Evolutionary conservation across 2,329 filamentous ascomycete species (phyloP).

Genomic region (Tympanopsis confertula): DNA sequence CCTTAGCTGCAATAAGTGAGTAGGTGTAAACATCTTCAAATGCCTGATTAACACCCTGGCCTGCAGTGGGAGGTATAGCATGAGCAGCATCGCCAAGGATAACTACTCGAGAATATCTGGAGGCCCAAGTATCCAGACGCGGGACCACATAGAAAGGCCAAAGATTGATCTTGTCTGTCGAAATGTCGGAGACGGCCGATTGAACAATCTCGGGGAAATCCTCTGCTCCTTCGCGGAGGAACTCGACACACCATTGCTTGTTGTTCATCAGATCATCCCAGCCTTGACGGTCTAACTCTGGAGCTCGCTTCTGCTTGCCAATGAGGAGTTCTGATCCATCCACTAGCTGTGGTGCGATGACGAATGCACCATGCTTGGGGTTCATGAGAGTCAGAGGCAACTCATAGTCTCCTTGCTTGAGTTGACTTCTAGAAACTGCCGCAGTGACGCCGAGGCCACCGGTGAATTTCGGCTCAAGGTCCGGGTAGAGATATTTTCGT

Average conservation of each 20-base stretch:
- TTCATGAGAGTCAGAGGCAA: constrained; percentile 30
- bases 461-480: constrained; percentile 32
- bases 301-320: constrained; percentile 27
- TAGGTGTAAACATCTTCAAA: constrained; percentile 37
- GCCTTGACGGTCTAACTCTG: constrained; percentile 5
- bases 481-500: constrained; percentile 35
- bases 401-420: constrained; percentile 21
- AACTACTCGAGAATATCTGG: constrained; percentile 19
- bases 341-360: constrained; percentile 32
- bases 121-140: constrained; percentile 26
- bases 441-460: constrained; percentile 2
- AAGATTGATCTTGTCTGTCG: constrained; percentile 21
- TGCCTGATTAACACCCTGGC: constrained; percentile 32
- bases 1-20: constrained; percentile 22
- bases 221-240: constrained; percentile 18
- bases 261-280: constrained; percentile 7
- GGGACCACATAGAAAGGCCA: constrained; percentile 34
- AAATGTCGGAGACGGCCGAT: constrained; percentile 19
- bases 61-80: constrained; percentile 32
- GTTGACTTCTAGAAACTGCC: constrained; percentile 18
- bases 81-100: constrained; percentile 36
- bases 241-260: constrained; percentile 15
- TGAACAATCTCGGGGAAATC: constrained; percentile 23
- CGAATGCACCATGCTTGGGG: constrained; percentile 29
- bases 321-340: constrained; percentile 36